Percentiles rank a stretch among this genome's conserved stretches.
phyloP scores from a whole-genome alignment of 192 early-diverging fungal genomes.

The Linnemannia elongata region DNA sequence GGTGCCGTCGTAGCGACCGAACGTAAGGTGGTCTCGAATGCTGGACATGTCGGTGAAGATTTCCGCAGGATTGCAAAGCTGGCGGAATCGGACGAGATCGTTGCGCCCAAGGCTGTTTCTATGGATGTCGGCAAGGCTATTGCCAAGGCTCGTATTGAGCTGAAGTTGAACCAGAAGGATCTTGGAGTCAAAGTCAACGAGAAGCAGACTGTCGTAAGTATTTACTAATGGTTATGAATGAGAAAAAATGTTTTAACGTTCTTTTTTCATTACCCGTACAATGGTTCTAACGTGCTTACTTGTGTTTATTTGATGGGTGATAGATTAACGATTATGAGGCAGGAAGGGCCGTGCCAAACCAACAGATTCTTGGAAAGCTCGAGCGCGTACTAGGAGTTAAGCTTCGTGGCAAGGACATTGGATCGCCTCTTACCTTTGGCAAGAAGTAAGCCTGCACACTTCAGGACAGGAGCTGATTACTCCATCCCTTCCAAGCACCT shows the following conservation, averaged over 20 bases:
- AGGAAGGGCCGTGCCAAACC: conserved; percentile 87
- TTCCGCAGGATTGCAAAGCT: conserved; percentile 84
- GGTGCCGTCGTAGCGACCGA: conserved; percentile 79
- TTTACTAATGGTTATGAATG: not conserved
- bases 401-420: conserved; percentile 82
- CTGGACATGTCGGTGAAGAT: conserved; percentile 69
- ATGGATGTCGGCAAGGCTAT: conserved; percentile 85
- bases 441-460: conserved; percentile 39
- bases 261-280: not conserved
- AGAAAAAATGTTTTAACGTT: not conserved
- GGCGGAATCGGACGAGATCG: conserved; percentile 87
- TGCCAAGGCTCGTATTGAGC: conserved; percentile 79
- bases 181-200: conserved; percentile 89
- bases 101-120: conserved; percentile 72
- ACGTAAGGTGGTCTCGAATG: conserved; percentile 75
- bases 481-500: not conserved
- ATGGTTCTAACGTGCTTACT: not conserved
- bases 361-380: conserved; percentile 87
- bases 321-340: conserved; percentile 89
- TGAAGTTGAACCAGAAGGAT: conserved; percentile 88
- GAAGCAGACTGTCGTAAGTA: conserved; percentile 80
- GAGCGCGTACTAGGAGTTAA: conserved; percentile 90
- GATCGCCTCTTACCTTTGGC: conserved; percentile 66
- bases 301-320: not conserved
- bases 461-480: not conserved